phyloP scores from a whole-genome alignment of 1,284 basidiomycete genomes.

The Apiotrichum gracile region DNA sequence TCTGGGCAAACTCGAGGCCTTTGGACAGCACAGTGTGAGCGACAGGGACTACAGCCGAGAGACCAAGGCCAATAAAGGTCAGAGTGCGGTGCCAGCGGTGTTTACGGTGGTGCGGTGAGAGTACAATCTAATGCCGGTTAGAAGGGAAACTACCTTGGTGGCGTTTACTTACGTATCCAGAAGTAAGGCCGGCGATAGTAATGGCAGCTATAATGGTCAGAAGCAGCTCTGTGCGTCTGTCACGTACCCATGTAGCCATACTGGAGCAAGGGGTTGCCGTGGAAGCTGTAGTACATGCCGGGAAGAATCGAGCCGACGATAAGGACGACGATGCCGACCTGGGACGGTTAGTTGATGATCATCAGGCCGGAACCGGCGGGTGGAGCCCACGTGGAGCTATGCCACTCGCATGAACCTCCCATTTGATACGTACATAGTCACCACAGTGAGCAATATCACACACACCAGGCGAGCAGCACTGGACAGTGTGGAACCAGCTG shows the following conservation, averaged over 20 bases:
- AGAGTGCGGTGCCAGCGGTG: conserved; percentile 71
- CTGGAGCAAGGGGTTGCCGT: conserved; percentile 40
- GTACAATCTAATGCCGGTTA: conserved; percentile 54
- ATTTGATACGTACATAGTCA: conserved; percentile 40
- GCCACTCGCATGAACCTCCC: background rate
- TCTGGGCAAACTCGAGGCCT: conserved; percentile 55
- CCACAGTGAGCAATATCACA: conserved; percentile 42
- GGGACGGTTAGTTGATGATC: too few species aligned
- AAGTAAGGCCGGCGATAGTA: conserved; percentile 21
- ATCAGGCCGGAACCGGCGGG: too few species aligned
- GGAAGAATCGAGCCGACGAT: conserved; percentile 76
- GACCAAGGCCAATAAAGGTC: conserved; percentile 73
- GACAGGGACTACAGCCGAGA: conserved; percentile 66
- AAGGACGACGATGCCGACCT: conserved; percentile 54
- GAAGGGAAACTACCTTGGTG: background rate
- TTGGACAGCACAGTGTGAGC: conserved; percentile 60
- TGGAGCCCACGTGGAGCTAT: too few species aligned
- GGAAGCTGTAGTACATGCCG: conserved; percentile 49
- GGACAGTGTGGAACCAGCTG: conserved; percentile 69
- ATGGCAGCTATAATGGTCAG: conserved; percentile 20
- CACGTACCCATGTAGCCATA: conserved; percentile 50
- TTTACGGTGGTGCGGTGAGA: conserved; percentile 68
- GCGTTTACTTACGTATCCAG: conserved; percentile 25
- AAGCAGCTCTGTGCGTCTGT: conserved; percentile 1
- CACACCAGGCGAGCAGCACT: conserved; percentile 67